phyloP scores from a whole-genome alignment of 2,329 filamentous ascomycete species.

The Stemphylium vesicarium region DNA sequence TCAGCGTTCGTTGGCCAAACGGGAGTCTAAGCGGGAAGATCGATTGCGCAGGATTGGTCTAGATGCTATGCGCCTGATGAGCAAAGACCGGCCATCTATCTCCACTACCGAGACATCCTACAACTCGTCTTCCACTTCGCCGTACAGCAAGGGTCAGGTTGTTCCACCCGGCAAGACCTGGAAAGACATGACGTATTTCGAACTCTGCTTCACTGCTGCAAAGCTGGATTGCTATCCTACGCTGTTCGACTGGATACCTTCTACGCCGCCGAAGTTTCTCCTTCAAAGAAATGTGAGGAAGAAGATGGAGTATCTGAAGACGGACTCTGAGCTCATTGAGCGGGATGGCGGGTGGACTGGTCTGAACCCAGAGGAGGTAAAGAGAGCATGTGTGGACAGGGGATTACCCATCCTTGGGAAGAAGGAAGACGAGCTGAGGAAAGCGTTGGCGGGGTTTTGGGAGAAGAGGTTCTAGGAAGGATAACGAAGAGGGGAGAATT shows the following conservation, averaged over 20 bases:
- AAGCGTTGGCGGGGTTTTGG: conserved; percentile 17
- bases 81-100: conserved; percentile 14
- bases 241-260: conserved; percentile 50
- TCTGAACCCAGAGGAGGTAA: conserved; percentile 69
- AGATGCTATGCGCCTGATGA: conserved; percentile 25
- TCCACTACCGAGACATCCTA: not conserved
- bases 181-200: conserved; percentile 19
- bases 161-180: not conserved
- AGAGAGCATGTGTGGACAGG: conserved; percentile 70
- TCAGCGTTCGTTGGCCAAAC: conserved; percentile 60
- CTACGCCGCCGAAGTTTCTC: conserved; percentile 55
- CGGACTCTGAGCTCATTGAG: conserved; percentile 74
- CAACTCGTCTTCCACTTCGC: not conserved
- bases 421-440: conserved; percentile 38
- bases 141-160: conserved; percentile 2
- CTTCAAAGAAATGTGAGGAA: conserved; percentile 61
- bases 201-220: conserved; percentile 28
- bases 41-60: conserved; percentile 21
- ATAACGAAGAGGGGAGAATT: not conserved
- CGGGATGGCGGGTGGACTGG: conserved; percentile 65
- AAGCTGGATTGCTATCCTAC: conserved; percentile 32
- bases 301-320: conserved; percentile 67
- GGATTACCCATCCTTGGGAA: conserved; percentile 38
- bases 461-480: not conserved
- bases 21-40: conserved; percentile 51